A percentile compares a stretch with the other conserved stretches of the same genome.
Conservation (phyloP, 176 grass and related monocot species). For the Eragrostis curvula region DNA sequence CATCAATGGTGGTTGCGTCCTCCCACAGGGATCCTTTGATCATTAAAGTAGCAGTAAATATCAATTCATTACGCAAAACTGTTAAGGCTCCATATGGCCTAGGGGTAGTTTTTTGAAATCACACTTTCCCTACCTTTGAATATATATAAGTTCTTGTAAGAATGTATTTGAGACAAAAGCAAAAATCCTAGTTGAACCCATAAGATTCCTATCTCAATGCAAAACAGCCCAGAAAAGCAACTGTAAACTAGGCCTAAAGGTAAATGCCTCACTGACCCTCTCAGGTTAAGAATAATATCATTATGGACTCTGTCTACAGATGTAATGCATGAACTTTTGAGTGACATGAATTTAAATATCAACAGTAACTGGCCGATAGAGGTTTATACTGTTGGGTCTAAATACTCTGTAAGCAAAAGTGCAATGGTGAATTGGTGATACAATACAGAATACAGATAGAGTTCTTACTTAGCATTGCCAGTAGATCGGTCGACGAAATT, state of each 20-base stretch:
- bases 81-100: background rate
- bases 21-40: slow-evolving; percentile 80
- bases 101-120: background rate
- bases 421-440: background rate
- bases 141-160: background rate
- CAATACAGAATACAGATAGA: slow-evolving; percentile 30
- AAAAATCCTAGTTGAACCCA: background rate
- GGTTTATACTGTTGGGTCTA: slow-evolving; percentile 26
- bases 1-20: slow-evolving; percentile 68
- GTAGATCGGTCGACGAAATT: slow-evolving; percentile 74
- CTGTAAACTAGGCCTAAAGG: background rate
- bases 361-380: slow-evolving; percentile 14
- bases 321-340: slow-evolving; percentile 14
- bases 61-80: slow-evolving; percentile 9
- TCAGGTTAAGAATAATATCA: slow-evolving; percentile 22
- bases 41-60: slow-evolving; percentile 41
- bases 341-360: slow-evolving; percentile 34
- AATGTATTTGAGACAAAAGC: background rate
- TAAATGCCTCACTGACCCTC: background rate
- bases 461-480: slow-evolving; percentile 86
- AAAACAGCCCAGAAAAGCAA: background rate
- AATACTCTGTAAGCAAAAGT: slow-evolving; percentile 25
- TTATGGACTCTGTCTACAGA: slow-evolving; percentile 17
- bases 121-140: background rate
- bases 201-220: background rate